A percentile compares a stretch with the other conserved stretches of the same genome.
Evolutionary conservation across 495 filamentous ascomycete species (phyloP).

Genomic region (Neurospora pannonica): DNA sequence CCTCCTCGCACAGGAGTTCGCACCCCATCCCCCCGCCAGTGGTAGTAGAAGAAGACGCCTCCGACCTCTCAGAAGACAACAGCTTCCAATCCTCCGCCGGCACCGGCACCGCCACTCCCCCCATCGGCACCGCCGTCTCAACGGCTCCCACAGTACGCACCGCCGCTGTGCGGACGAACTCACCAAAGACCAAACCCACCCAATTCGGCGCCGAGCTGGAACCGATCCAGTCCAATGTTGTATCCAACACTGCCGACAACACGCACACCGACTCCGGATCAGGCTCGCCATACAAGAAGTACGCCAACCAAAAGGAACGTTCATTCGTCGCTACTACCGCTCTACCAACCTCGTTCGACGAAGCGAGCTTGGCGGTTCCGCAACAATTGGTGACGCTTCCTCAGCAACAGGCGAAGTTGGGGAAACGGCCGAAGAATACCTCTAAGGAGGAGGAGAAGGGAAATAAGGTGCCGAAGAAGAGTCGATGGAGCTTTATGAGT

Average conservation of each 20-base stretch:
- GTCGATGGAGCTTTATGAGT: slow-evolving; percentile 16
- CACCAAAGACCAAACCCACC: slow-evolving; percentile 4
- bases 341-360: slow-evolving; percentile 15
- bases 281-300: neutral
- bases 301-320: slow-evolving; percentile 6
- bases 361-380: slow-evolving; percentile 6
- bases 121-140: neutral
- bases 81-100: neutral
- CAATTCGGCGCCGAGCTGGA: slow-evolving; percentile 14
- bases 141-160: neutral
- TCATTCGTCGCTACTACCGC: neutral
- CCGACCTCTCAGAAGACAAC: neutral
- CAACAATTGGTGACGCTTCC: neutral
- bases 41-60: neutral
- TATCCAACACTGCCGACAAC: neutral
- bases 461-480: slow-evolving; percentile 14
- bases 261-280: neutral
- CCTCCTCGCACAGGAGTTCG: neutral
- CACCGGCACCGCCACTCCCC: neutral
- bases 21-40: neutral
- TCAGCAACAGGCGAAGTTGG: slow-evolving; percentile 6
- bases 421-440: slow-evolving; percentile 17
- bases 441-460: neutral
- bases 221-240: slow-evolving; percentile 15
- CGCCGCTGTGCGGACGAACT: slow-evolving; percentile 2